Conservation (phyloP, 2,329 filamentous ascomycete species). For the Trichoderma guizhouense region DNA sequence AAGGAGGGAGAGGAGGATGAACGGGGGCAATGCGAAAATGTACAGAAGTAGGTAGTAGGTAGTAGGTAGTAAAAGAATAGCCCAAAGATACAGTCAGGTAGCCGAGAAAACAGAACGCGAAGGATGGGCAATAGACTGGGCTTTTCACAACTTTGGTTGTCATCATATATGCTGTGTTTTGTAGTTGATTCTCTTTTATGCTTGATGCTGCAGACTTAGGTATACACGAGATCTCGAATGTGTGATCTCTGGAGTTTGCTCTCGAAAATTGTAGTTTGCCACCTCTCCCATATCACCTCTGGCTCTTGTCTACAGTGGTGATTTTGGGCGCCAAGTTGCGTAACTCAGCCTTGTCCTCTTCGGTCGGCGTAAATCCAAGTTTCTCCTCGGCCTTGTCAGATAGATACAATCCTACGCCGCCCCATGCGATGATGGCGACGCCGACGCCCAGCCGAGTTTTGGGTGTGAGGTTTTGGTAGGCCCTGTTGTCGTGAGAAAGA, state of each 20-base stretch:
- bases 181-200: background rate
- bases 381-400: conserved; percentile 70
- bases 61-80: background rate
- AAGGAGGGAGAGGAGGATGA: conserved; percentile 11
- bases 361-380: conserved; percentile 68
- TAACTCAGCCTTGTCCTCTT: conserved; percentile 68
- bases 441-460: conserved; percentile 71
- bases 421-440: conserved; percentile 72
- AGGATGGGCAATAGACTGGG: background rate
- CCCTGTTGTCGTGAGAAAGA: conserved; percentile 39
- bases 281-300: background rate
- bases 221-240: background rate
- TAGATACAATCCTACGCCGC: conserved; percentile 66
- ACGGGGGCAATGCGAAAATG: background rate
- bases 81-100: background rate
- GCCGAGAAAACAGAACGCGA: background rate
- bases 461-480: conserved; percentile 69
- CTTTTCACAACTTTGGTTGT: background rate
- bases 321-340: conserved; percentile 61
- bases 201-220: background rate
- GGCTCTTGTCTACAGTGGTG: conserved; percentile 49
- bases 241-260: background rate
- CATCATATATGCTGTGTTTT: background rate
- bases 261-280: background rate
- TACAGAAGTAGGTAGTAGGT: background rate